A percentile compares a stretch with the other conserved stretches of the same genome.
Conservation (phyloP, 768 basidiomycete genomes). For the Xerocomellus amylosporus region DNA sequence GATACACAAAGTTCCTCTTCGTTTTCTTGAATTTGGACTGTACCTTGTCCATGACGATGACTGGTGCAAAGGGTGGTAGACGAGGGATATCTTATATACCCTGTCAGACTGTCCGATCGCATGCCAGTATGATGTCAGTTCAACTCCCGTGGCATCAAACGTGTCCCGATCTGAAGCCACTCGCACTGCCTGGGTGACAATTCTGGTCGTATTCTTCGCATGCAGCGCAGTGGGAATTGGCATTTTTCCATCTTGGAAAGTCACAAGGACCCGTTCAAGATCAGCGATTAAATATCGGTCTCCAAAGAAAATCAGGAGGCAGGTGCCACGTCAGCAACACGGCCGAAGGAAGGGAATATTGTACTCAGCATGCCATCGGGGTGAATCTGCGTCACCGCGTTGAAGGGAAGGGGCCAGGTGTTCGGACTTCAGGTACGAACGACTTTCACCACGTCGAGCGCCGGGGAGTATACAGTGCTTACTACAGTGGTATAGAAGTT, state of each 20-base stretch:
- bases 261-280: background rate
- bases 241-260: slow-evolving; percentile 2
- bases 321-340: background rate
- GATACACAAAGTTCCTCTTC: slow-evolving; percentile 34
- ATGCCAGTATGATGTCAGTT: slow-evolving; percentile 8
- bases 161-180: slow-evolving; percentile 15
- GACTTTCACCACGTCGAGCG: background rate
- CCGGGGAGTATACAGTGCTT: background rate
- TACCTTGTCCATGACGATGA: slow-evolving; percentile 24
- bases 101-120: slow-evolving; percentile 9
- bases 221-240: background rate
- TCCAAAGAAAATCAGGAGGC: background rate
- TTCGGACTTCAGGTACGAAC: background rate
- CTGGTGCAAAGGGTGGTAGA: background rate
- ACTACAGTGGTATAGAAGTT: background rate
- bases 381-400: background rate
- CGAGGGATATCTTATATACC: slow-evolving; percentile 8
- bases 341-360: background rate
- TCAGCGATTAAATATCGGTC: slow-evolving; percentile 2
- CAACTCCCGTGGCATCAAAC: slow-evolving; percentile 12
- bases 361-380: background rate
- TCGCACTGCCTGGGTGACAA: slow-evolving; percentile 14
- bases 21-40: slow-evolving; percentile 35
- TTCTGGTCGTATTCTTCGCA: slow-evolving; percentile 5
- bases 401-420: background rate